Evolutionary conservation across 2,329 filamentous ascomycete genomes (phyloP).

Genomic region (Pseudogymnoascus sp.): DNA sequence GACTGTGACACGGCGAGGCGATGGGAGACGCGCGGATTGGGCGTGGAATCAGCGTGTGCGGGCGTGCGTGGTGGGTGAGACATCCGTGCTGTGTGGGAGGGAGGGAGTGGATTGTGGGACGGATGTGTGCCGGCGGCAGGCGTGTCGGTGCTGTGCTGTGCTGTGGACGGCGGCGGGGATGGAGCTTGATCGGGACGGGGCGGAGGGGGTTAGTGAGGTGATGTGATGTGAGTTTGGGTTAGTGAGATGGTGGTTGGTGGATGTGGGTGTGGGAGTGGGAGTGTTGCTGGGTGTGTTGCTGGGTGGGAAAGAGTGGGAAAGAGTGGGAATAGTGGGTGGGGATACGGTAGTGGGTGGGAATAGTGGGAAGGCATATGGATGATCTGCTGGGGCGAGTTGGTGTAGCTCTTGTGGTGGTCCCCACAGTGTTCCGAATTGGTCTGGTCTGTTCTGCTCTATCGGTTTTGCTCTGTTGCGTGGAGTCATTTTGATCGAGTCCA

Average conservation of each 20-base stretch:
- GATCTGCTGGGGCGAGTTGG: not conserved
- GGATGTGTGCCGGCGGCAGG: not conserved
- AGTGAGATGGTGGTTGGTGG: not conserved
- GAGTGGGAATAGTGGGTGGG: not conserved
- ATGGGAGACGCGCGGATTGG: not conserved
- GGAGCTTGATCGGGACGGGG: conserved; percentile 1
- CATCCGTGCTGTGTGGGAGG: not conserved
- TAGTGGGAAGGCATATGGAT: not conserved
- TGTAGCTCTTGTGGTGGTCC: not conserved
- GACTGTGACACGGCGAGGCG: not conserved
- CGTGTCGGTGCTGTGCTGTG: not conserved
- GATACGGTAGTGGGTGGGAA: not conserved
- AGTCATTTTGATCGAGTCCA: not conserved
- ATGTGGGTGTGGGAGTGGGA: not conserved
- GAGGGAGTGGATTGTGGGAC: not conserved
- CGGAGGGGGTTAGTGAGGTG: not conserved
- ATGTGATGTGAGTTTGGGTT: not conserved
- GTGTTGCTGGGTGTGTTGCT: not conserved
- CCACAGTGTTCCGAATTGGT: not conserved
- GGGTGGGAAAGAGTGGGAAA: no score
- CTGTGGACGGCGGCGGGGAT: not conserved
- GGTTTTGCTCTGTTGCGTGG: not conserved
- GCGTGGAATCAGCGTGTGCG: not conserved
- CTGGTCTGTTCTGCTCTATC: not conserved
- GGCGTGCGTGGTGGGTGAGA: not conserved